A percentile compares a stretch with the other conserved stretches of the same genome.
Evolutionary conservation across 805 yeast species (phyloP).

Genomic region (Teunomyces cretensis): DNA sequence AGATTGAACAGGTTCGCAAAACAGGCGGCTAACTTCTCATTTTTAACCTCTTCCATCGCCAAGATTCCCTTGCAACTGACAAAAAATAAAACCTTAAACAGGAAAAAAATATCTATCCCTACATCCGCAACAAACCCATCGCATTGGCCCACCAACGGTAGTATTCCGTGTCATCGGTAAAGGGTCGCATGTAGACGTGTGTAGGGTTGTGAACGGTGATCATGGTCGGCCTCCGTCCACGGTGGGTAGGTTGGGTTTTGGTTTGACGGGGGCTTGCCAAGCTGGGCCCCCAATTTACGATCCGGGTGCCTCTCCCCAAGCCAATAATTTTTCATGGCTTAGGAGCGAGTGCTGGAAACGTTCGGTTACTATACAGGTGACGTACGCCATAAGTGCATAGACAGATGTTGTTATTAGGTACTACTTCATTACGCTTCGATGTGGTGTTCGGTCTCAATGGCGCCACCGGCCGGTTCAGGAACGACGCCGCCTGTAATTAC

Average conservation of each 20-base stretch:
- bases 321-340: no score
- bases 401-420: no score
- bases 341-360: no score
- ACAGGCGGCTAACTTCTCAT: neutral
- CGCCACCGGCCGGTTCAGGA: no score
- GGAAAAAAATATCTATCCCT: neutral
- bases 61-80: neutral
- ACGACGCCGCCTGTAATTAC: neutral
- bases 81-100: neutral
- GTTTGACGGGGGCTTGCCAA: neutral
- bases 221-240: neutral
- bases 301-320: no score
- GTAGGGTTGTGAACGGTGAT: neutral
- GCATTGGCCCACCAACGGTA: conserved; percentile 1
- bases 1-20: no score
- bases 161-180: conserved; percentile 4
- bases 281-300: neutral
- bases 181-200: neutral
- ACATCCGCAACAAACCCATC: neutral
- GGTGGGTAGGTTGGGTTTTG: neutral
- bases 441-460: no score
- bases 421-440: no score
- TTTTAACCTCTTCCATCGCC: conserved; percentile 2
- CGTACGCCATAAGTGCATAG: no score
- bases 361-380: no score